phyloP scores from a whole-genome alignment of 345 rosid genomes.

The Rhodomyrtus tomentosa region DNA sequence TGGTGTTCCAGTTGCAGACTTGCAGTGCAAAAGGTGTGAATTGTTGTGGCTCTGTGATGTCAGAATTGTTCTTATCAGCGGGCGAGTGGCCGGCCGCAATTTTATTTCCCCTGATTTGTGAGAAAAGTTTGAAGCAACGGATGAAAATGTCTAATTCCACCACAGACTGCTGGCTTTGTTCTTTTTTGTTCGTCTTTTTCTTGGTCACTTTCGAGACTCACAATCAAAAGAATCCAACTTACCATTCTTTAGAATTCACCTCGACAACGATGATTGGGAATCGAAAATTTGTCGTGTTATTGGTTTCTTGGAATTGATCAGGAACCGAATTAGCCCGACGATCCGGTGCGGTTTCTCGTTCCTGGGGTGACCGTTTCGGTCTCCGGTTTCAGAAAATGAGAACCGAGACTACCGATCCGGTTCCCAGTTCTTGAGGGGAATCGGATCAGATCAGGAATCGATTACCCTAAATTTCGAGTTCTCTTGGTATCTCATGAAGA shows the following conservation, averaged over 20 bases:
- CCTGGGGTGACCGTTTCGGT: too few relatives aligned
- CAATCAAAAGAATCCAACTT: slow-evolving; percentile 28
- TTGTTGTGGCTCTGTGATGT: slow-evolving; percentile 40
- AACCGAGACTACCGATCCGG: too few relatives aligned
- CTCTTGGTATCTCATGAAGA: too few relatives aligned
- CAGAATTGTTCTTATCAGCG: slow-evolving; percentile 43
- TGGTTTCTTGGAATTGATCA: accelerated
- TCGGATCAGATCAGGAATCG: too few relatives aligned
- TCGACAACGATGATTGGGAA: slow-evolving; percentile 2
- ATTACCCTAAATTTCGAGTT: too few relatives aligned
- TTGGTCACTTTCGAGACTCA: slow-evolving; percentile 30
- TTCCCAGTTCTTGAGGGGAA: too few relatives aligned
- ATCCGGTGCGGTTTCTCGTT: too few relatives aligned
- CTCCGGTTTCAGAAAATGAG: too few relatives aligned
- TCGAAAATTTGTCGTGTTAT: too few relatives aligned
- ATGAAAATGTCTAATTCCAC: slow-evolving; percentile 1
- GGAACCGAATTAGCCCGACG: accelerated
- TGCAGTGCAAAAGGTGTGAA: slow-evolving; percentile 6
- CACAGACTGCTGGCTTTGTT: slow-evolving; percentile 27
- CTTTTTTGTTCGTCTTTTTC: slow-evolving; percentile 21
- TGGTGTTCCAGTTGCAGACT: background rate
- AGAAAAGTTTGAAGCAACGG: slow-evolving; percentile 5
- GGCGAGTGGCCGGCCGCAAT: slow-evolving; percentile 13
- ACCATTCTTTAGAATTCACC: slow-evolving; percentile 16
- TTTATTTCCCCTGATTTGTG: slow-evolving; percentile 32